Conservation (phyloP, 805 yeast species). For the Saturnispora serradocipensis region DNA sequence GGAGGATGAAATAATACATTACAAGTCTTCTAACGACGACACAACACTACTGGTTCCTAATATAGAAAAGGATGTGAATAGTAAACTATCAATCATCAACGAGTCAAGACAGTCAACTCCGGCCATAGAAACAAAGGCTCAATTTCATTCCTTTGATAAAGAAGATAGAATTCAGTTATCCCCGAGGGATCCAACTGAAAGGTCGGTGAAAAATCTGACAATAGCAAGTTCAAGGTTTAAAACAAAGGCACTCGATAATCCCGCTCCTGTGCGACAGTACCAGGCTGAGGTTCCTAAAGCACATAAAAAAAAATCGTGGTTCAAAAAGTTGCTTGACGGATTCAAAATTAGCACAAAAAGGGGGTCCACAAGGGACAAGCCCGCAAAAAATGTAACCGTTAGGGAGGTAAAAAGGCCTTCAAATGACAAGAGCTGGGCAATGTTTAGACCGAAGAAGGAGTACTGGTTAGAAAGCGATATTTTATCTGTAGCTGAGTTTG, state of each 20-base stretch:
- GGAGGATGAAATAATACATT: slow-evolving; percentile 14
- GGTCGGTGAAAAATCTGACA: background rate
- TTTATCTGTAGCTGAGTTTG: slow-evolving; percentile 3
- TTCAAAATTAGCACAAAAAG: background rate
- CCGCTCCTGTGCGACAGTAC: background rate
- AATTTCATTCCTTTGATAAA: background rate
- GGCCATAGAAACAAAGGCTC: background rate
- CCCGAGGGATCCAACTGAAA: background rate
- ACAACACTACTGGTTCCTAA: background rate
- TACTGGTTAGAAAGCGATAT: slow-evolving; percentile 12
- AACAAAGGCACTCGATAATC: background rate
- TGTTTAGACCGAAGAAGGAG: slow-evolving; percentile 4
- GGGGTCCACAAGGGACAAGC: background rate
- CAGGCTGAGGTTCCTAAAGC: background rate
- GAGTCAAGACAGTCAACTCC: slow-evolving; percentile 2
- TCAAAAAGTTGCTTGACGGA: background rate
- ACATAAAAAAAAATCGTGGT: background rate
- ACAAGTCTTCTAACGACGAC: slow-evolving; percentile 1
- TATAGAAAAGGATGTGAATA: background rate
- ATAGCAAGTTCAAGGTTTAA: background rate
- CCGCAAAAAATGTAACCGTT: background rate
- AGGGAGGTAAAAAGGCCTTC: background rate
- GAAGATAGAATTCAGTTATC: background rate
- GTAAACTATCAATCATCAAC: slow-evolving; percentile 4
- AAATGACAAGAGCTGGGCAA: background rate